These are phyloP conservation scores for Excoecaria agallocha DNA, from an alignment of 345 rosid species.

Conservation along the genomic window DNA sequence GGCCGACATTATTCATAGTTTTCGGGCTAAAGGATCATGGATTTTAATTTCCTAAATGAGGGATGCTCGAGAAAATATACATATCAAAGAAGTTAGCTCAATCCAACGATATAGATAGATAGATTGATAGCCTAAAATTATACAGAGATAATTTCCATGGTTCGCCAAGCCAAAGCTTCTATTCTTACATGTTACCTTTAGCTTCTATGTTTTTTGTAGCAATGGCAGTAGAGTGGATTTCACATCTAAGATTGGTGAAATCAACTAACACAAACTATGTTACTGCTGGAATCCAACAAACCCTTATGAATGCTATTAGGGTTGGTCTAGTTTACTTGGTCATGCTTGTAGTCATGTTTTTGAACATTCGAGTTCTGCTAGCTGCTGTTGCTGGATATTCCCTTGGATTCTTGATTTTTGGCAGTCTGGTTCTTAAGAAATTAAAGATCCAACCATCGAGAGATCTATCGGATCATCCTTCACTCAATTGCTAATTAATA, in stretches of 20 bases:
- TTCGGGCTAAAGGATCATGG: no score
- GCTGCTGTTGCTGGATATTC: constrained; percentile 32
- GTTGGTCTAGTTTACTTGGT: constrained; percentile 24
- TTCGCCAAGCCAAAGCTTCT: constrained; percentile 29
- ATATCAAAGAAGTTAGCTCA: no score
- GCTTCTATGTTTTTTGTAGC: constrained; percentile 34
- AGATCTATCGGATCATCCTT: constrained; percentile 28
- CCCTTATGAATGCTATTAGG: constrained; percentile 22
- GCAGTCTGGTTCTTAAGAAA: constrained; percentile 25
- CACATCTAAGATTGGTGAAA: constrained; percentile 27
- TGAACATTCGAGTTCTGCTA: constrained; percentile 21
- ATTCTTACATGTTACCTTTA: constrained; percentile 25
- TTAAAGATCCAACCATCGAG: not conserved
- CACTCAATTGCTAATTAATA: constrained; percentile 22
- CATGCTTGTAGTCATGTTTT: constrained; percentile 42
- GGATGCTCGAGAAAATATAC: no score
- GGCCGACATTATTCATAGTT: no score
- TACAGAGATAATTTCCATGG: constrained; percentile 30
- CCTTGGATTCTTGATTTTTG: constrained; percentile 31
- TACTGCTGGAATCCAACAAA: constrained; percentile 22
- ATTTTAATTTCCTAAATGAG: no score
- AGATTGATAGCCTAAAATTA: not conserved
- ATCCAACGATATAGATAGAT: no score
- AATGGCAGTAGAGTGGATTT: constrained; percentile 38
- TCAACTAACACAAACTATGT: not conserved